A percentile compares a stretch with the other conserved stretches of the same genome.
Evolutionary conservation across 257 asterid species (phyloP).

Genomic region (Forsythia viridissima): DNA sequence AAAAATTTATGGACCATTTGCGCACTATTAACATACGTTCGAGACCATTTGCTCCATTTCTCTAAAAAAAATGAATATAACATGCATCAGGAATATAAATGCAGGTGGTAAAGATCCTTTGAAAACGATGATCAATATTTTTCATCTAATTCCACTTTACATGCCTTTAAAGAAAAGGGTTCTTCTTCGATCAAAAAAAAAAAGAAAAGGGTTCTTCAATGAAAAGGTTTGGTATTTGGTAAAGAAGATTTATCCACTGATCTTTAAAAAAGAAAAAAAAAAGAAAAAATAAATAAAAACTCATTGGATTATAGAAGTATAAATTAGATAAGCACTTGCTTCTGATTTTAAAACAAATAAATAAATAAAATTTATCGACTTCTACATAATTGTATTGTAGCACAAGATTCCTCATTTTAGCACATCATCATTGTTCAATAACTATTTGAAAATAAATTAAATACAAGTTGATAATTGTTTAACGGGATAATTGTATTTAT

Average conservation of each 20-base stretch:
- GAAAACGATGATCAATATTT: conserved; percentile 14
- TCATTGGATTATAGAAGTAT: not conserved
- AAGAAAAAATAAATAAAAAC: not conserved
- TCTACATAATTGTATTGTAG: too few species aligned
- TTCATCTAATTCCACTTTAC: conserved; percentile 36
- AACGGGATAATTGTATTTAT: conserved; percentile 5
- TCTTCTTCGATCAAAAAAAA: not conserved
- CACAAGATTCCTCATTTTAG: not conserved
- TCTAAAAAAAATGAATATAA: too few species aligned
- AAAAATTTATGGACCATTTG: too few species aligned
- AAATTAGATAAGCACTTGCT: not conserved
- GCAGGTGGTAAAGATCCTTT: too few species aligned
- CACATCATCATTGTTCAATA: not conserved
- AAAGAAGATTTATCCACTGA: conserved; percentile 37
- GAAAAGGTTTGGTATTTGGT: conserved; percentile 29
- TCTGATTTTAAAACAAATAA: too few species aligned
- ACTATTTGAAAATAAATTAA: not conserved
- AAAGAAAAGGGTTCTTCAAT: conserved; percentile 32
- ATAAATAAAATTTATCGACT: too few species aligned
- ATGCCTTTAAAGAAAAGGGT: conserved; percentile 37
- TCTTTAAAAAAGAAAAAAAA: not conserved
- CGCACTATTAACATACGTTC: too few species aligned
- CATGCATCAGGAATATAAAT: too few species aligned
- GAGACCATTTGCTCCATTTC: too few species aligned
- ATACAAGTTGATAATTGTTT: not conserved